Evolutionary conservation across 805 yeast species (phyloP).

Genomic region (Ogataea trehalophila): DNA sequence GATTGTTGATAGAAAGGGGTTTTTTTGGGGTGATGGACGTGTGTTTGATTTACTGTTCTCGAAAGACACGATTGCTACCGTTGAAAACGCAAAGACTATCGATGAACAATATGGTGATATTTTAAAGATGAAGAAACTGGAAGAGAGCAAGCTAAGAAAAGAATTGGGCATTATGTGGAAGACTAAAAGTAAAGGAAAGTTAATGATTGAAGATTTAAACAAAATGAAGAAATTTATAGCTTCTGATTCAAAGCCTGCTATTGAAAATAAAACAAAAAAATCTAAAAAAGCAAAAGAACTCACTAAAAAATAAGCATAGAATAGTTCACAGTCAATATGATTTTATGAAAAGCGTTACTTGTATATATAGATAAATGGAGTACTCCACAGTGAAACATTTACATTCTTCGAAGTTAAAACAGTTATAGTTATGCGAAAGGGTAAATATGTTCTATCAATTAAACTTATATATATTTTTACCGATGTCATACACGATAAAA

Average conservation of each 20-base stretch:
- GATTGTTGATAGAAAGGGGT: slow-evolving; percentile 80
- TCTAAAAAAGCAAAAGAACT: background rate
- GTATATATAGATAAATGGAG: no score
- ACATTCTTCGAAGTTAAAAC: no score
- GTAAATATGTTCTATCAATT: no score
- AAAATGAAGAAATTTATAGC: slow-evolving; percentile 21
- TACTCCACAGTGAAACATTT: no score
- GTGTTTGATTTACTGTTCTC: slow-evolving; percentile 80
- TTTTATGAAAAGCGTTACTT: no score
- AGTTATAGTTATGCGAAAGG: no score
- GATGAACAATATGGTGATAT: slow-evolving; percentile 29
- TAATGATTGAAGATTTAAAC: slow-evolving; percentile 39
- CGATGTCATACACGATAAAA: no score
- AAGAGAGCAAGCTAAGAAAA: slow-evolving; percentile 44
- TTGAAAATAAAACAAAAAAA: background rate
- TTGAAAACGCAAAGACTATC: slow-evolving; percentile 45
- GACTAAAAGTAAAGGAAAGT: slow-evolving; percentile 41
- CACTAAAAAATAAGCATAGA: background rate
- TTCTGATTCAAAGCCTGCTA: background rate
- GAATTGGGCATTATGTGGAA: slow-evolving; percentile 61
- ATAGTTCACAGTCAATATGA: no score
- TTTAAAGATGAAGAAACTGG: slow-evolving; percentile 38
- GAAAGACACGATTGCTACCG: slow-evolving; percentile 68
- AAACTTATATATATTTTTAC: no score
- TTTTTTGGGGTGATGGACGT: slow-evolving; percentile 91